Percentiles rank a stretch among this genome's conserved stretches.
These are phyloP conservation scores for Penicillium mononematosum DNA, from an alignment of 495 filamentous ascomycete species.

Conservation along the genomic window DNA sequence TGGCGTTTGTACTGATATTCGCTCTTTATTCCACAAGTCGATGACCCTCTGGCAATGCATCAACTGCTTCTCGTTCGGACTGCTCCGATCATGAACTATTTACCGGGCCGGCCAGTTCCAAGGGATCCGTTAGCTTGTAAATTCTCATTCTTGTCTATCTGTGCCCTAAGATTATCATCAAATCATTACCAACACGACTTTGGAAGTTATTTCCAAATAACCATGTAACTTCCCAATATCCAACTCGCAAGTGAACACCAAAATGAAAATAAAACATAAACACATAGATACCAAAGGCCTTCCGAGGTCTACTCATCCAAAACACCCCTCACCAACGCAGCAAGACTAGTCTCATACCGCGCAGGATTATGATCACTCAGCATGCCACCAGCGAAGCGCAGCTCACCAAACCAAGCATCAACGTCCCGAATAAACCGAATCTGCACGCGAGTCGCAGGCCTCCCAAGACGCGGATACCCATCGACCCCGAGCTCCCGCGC, in stretches of 20 bases:
- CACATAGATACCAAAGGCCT: background rate
- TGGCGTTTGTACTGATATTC: background rate
- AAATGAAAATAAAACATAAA: background rate
- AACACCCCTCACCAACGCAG: slow-evolving; percentile 53
- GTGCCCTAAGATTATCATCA: background rate
- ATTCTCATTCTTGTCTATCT: background rate
- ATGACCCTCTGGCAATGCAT: background rate
- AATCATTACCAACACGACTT: background rate
- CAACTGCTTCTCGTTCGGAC: background rate
- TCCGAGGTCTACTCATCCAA: slow-evolving; percentile 38
- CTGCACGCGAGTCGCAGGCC: slow-evolving; percentile 64
- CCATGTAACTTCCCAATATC: background rate
- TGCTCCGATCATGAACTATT: background rate
- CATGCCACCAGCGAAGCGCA: slow-evolving; percentile 70
- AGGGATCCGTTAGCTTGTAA: background rate
- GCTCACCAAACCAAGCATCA: slow-evolving; percentile 65
- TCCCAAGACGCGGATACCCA: slow-evolving; percentile 49
- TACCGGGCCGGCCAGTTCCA: background rate
- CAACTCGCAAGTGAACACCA: background rate
- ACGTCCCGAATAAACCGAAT: slow-evolving; percentile 65
- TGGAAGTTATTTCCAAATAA: background rate
- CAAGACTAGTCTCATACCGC: slow-evolving; percentile 64
- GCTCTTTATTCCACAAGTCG: background rate
- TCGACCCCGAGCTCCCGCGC: slow-evolving; percentile 28
- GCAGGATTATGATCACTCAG: slow-evolving; percentile 75